Evolutionary conservation across 306 rosid genomes (phyloP), one percentile per base, ranked within the genome.

Genomic region (Arachis hypogaea): DNA sequence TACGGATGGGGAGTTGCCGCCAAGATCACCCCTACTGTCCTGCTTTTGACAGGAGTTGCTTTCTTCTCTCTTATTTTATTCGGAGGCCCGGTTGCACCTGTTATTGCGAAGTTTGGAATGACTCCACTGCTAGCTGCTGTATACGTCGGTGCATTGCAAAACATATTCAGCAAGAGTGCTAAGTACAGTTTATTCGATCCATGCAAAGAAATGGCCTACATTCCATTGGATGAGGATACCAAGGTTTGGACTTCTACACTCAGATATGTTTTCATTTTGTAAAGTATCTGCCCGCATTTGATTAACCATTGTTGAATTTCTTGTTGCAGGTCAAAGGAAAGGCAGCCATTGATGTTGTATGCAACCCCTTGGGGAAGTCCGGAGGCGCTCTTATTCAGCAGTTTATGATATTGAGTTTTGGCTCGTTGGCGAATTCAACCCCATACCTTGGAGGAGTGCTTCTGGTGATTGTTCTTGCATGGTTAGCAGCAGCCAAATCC

Each of bases 1-100:
- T 95, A 90, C 52, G 99, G 99, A 76, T 95, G 99, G 99, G 99
- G 99, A 78, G 96, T 85, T 60, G 99, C 99, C 9, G 99, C 99
- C 8, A 90, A 75, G 75, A 95, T 95, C 85, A 95, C 99, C 11
- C 99, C 99, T 58, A 87, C 96, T 0, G 98, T 95, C 59, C 84
- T 95, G 66, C 99, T 95, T 78, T 49, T 92, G 78, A 90, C 99
- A 0, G 99, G 98, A 82, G 90, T 92, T 45, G 98, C 89, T 59
- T 95, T 95, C 98, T 95, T 95, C 82, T 92, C 99, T 69, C 84
- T 95, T 57, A 73, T 95, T 77, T 82, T 95, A 68, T 95, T 90
- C 11, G 99, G 98, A 0, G 93, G 40, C 8, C 99, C 99, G 6
- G 11, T 94, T 18, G 86, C 88, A 42, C 99, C 99, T 0, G 59